Conservation (phyloP, 1,284 basidiomycete species). For the Pseudozyma pruni region DNA sequence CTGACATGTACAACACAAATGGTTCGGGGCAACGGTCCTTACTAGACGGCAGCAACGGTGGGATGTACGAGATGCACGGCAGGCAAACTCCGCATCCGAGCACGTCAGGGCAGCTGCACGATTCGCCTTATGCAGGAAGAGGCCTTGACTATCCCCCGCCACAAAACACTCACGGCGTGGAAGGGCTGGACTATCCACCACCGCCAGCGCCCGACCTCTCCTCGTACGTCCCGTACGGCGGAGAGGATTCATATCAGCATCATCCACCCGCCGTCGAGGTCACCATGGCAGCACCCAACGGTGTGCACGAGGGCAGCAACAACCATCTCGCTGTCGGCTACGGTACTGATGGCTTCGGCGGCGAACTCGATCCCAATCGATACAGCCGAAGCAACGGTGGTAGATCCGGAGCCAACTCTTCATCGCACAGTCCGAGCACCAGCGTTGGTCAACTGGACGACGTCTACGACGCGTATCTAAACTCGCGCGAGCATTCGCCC, state of each 20-base stretch:
- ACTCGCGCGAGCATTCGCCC: conserved; percentile 28
- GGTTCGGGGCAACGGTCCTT: conserved; percentile 19
- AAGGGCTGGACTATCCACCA: conserved; percentile 46
- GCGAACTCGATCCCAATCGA: conserved; percentile 28
- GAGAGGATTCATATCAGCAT: conserved; percentile 5
- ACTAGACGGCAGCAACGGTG: conserved; percentile 33
- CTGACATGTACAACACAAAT: conserved; percentile 16
- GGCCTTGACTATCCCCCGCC: conserved; percentile 52
- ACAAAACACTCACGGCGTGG: conserved; percentile 31
- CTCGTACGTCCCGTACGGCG: conserved; percentile 32
- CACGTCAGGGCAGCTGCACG: conserved; percentile 4
- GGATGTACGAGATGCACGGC: conserved; percentile 29
- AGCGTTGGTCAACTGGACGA: conserved; percentile 36
- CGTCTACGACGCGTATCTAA: conserved; percentile 48
- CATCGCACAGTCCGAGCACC: conserved; percentile 15
- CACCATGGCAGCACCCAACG: conserved; percentile 14
- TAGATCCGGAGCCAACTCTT: conserved; percentile 23
- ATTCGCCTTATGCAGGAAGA: conserved; percentile 19
- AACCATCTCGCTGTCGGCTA: conserved; percentile 21
- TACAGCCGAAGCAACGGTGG: conserved; percentile 28
- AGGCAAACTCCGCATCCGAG: conserved; percentile 19
- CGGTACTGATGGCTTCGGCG: conserved; percentile 42
- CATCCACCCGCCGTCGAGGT: conserved; percentile 18
- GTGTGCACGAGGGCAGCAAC: conserved; percentile 8
- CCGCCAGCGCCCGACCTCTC: conserved; percentile 34